Base-by-base conservation (phyloP, 306 rosid species). In the Rosa persica region DNA sequence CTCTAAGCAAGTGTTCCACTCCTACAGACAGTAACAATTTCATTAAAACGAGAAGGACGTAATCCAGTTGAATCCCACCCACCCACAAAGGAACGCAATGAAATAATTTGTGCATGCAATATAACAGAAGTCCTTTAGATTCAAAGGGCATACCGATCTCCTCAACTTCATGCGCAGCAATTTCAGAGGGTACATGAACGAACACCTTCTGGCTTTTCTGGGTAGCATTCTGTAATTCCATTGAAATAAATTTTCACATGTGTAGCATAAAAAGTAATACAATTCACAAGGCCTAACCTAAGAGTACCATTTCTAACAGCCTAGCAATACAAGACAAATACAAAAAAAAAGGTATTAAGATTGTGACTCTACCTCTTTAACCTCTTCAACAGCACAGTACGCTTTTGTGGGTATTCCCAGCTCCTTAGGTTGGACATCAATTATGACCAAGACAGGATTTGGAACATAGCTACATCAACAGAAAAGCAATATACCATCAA, bases 371-470 rank as follows among this genome's bases (percentile, higher is more conserved):
- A 93, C 96, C 92, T 93, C 97, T 81, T 93, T 90, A 77, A 93
- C 96, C 80, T 93, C 96, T 82, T 93, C 96, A 72, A 93, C 92
- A 0, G 88, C 92, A 81, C 83, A 89, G 83, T 93, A 93, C 36
- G 97, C 97, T 83, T 93, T 90, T 23, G 97, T 89, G 49, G 97
- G 96, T 79, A 93, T 90, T 75, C 97, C 97, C 78, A 88, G 82
- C 82, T 93, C 97, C 87, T 88, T 93, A 36, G 96, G 93, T 75
- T 89, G 96, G 78, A 93, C 96, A 85, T 89, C 96, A 77, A 93
- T 90, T 71, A 93, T 90, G 81, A 90, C 93, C 88, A 92, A 81
- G 67, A 90, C 93, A 62, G 97, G 97, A 79, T 92, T 92, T 30
- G 96, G 83, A 19, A 88, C 93, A 79, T 89, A 91, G 85, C 96